Evolutionary conservation across 495 filamentous ascomycete genomes (phyloP).

Genomic region (Chaetomium fimeti): DNA sequence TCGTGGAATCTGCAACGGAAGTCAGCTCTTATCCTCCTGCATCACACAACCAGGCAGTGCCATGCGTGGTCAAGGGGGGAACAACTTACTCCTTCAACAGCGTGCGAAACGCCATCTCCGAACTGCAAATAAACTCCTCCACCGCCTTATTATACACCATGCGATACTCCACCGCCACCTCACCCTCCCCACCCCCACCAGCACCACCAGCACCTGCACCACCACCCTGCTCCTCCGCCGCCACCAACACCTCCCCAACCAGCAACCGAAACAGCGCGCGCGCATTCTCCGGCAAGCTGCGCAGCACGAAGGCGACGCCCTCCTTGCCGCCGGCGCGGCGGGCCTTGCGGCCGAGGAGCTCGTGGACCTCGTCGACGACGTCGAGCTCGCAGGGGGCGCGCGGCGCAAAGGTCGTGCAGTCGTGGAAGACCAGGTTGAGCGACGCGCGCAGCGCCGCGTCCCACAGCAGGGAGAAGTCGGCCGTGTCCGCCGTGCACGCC

Average conservation of each 20-base stretch:
- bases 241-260: slow-evolving; percentile 78
- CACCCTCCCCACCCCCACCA: slow-evolving; percentile 33
- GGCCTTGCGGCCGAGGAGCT: slow-evolving; percentile 80
- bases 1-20: slow-evolving; percentile 70
- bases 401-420: slow-evolving; percentile 83
- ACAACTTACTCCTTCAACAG: slow-evolving; percentile 78
- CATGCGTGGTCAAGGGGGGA: not conserved
- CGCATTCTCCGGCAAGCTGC: slow-evolving; percentile 87
- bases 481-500: slow-evolving; percentile 79
- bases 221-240: slow-evolving; percentile 55
- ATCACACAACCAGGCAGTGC: not conserved
- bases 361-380: slow-evolving; percentile 82
- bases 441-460: slow-evolving; percentile 73
- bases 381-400: slow-evolving; percentile 67
- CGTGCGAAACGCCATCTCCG: slow-evolving; percentile 91
- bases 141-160: slow-evolving; percentile 90
- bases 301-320: slow-evolving; percentile 86
- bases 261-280: slow-evolving; percentile 79
- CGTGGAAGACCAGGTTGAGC: slow-evolving; percentile 87
- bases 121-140: slow-evolving; percentile 95
- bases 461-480: slow-evolving; percentile 86
- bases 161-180: slow-evolving; percentile 79
- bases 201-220: slow-evolving; percentile 23
- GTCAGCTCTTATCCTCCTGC: slow-evolving; percentile 28
- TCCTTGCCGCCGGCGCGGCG: slow-evolving; percentile 82